Conservation (phyloP, 2,329 filamentous ascomycete species). For the Aspergillus hiratsukae region DNA sequence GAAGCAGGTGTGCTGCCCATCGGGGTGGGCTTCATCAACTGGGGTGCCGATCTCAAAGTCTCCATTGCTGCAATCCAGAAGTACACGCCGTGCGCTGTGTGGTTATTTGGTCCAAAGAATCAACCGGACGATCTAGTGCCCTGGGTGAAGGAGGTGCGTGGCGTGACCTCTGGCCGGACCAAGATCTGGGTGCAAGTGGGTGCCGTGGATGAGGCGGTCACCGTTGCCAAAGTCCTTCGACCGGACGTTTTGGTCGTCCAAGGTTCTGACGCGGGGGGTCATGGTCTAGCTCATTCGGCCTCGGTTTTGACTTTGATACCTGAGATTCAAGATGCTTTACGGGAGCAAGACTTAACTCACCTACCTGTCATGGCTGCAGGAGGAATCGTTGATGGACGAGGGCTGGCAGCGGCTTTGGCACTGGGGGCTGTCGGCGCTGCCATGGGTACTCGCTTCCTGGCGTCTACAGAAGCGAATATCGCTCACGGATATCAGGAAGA, state of each 20-base stretch:
- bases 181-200: conserved; percentile 54
- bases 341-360: conserved; percentile 13
- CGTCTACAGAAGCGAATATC: conserved; percentile 46
- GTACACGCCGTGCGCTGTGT: conserved; percentile 35
- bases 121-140: conserved; percentile 23
- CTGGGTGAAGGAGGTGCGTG: conserved; percentile 38
- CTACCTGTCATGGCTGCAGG: conserved; percentile 51
- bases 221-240: conserved; percentile 28
- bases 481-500: conserved; percentile 48
- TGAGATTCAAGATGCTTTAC: conserved; percentile 44
- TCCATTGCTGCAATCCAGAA: conserved; percentile 26
- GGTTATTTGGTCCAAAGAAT: conserved; percentile 36
- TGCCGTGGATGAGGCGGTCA: conserved; percentile 44
- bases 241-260: conserved; percentile 53
- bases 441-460: conserved; percentile 63
- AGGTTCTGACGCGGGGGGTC: conserved; percentile 52
- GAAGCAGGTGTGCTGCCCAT: conserved; percentile 28
- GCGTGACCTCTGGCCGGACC: conserved; percentile 32
- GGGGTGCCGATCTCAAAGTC: conserved; percentile 29
- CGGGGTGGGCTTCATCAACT: conserved; percentile 39
- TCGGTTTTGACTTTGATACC: conserved; percentile 48
- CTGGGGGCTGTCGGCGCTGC: conserved; percentile 53
- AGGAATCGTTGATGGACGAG: conserved; percentile 51
- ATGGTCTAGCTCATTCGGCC: conserved; percentile 45
- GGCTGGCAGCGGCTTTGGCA: conserved; percentile 46